Conservation (phyloP, 1,284 basidiomycete species). For the Sutorius eximius region DNA sequence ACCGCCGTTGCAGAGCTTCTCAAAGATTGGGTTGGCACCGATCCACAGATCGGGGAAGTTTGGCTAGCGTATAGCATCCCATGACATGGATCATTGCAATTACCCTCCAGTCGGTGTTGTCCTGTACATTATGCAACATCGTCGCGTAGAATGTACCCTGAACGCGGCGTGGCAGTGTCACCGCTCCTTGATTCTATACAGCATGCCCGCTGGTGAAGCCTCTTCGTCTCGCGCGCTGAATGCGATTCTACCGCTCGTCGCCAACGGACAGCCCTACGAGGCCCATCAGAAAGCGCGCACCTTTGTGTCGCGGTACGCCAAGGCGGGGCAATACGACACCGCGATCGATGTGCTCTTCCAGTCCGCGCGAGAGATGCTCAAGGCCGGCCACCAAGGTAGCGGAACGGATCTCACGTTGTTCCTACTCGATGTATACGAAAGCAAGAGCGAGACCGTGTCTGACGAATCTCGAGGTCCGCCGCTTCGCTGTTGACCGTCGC, state of each 20-base stretch:
- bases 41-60: slow-evolving; percentile 52
- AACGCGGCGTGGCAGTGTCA: slow-evolving; percentile 5
- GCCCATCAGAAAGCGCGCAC: slow-evolving; percentile 95
- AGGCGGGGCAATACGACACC: slow-evolving; percentile 74
- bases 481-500: no score
- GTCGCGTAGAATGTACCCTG: neutral
- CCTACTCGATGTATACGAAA: slow-evolving; percentile 79
- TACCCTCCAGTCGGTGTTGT: neutral
- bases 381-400: slow-evolving; percentile 83
- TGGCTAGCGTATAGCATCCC: slow-evolving; percentile 82
- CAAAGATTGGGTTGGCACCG: slow-evolving; percentile 61
- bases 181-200: slow-evolving; percentile 8
- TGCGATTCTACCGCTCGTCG: slow-evolving; percentile 74
- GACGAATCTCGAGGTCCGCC: slow-evolving; percentile 72
- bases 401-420: slow-evolving; percentile 81
- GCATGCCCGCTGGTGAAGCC: slow-evolving; percentile 30
- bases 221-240: slow-evolving; percentile 67
- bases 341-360: slow-evolving; percentile 90
- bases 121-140: neutral
- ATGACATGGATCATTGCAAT: slow-evolving; percentile 28
- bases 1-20: slow-evolving; percentile 61
- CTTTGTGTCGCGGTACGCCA: slow-evolving; percentile 83
- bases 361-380: slow-evolving; percentile 79
- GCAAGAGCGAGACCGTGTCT: slow-evolving; percentile 61
- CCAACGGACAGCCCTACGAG: slow-evolving; percentile 74